Conservation (phyloP, 2,329 filamentous ascomycete genomes). For the Trichoderma atroviride region DNA sequence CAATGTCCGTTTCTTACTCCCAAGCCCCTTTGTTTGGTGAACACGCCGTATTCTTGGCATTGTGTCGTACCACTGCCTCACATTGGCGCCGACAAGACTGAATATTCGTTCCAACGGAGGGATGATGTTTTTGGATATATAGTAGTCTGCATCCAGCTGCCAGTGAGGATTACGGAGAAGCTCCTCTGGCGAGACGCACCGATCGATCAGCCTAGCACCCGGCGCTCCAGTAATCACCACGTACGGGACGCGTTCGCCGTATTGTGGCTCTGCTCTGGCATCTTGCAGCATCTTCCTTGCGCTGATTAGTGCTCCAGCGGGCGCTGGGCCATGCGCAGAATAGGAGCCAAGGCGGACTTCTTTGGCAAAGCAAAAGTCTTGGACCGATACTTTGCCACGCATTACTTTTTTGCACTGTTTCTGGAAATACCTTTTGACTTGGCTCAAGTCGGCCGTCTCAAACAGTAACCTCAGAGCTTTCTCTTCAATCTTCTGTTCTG, state of each 20-base stretch:
- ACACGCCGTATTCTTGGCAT: slow-evolving; percentile 90
- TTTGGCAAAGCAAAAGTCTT: slow-evolving; percentile 94
- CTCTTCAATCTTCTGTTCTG: slow-evolving; percentile 95
- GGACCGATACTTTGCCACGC: slow-evolving; percentile 81
- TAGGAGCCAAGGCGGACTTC: slow-evolving; percentile 92
- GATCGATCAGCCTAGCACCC: slow-evolving; percentile 81
- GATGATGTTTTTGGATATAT: slow-evolving; percentile 94
- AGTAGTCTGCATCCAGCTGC: slow-evolving; percentile 91
- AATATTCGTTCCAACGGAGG: slow-evolving; percentile 95
- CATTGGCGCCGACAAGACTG: slow-evolving; percentile 90
- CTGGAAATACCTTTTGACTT: slow-evolving; percentile 89
- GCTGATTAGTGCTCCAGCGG: slow-evolving; percentile 86
- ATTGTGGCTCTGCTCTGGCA: slow-evolving; percentile 84
- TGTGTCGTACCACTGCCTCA: slow-evolving; percentile 90
- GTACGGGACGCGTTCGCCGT: slow-evolving; percentile 93
- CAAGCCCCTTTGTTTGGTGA: slow-evolving; percentile 39
- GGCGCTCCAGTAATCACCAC: slow-evolving; percentile 89
- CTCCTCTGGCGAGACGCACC: slow-evolving; percentile 85
- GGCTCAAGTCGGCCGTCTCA: slow-evolving; percentile 82
- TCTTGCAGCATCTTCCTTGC: slow-evolving; percentile 85
- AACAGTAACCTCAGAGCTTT: slow-evolving; percentile 88
- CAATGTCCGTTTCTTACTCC: slow-evolving; percentile 67
- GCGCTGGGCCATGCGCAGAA: slow-evolving; percentile 71
- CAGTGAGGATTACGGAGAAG: slow-evolving; percentile 75
- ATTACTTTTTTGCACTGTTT: slow-evolving; percentile 90